Percentiles rank a stretch among this genome's conserved stretches.
Conservation (phyloP, 2,329 filamentous ascomycete species). For the Phaeosphaeriaceae sp. region DNA sequence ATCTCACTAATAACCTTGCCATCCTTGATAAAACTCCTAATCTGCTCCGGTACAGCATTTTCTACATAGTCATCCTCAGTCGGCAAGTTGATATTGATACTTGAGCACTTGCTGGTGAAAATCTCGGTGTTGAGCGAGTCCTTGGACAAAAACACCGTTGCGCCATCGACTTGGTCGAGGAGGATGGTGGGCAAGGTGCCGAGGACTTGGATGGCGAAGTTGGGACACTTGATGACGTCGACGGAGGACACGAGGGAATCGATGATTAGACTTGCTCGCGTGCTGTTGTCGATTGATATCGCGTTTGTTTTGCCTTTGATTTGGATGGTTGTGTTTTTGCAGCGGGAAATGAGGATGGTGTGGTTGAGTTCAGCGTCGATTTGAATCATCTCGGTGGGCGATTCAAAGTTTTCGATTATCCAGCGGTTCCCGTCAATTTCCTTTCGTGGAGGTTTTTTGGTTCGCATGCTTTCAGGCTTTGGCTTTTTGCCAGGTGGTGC, state of each 20-base stretch:
- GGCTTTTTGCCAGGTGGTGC: conserved; percentile 73
- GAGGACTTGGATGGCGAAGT: conserved; percentile 92
- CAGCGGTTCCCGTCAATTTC: conserved; percentile 78
- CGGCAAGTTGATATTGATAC: conserved; percentile 85
- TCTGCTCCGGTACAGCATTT: conserved; percentile 85
- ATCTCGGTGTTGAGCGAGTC: conserved; percentile 80
- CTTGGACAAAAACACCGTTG: conserved; percentile 83
- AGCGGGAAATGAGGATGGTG: conserved; percentile 89
- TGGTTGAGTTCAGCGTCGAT: conserved; percentile 83
- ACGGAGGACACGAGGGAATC: conserved; percentile 89
- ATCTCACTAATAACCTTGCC: conserved; percentile 88
- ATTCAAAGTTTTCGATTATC: conserved; percentile 94
- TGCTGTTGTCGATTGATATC: conserved; percentile 92
- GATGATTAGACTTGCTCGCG: conserved; percentile 81
- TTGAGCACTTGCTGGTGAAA: conserved; percentile 85
- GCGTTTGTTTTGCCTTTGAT: conserved; percentile 94
- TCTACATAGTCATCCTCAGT: conserved; percentile 83
- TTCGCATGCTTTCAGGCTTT: conserved; percentile 57
- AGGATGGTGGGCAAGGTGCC: conserved; percentile 85
- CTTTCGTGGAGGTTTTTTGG: conserved; percentile 56
- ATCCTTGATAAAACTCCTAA: conserved; percentile 79
- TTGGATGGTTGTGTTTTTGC: conserved; percentile 88
- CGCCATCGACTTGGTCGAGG: conserved; percentile 91
- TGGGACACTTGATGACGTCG: conserved; percentile 93
- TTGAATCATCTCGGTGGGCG: conserved; percentile 72